Evolutionary conservation across 2,329 filamentous ascomycete genomes (phyloP).

Genomic region (Ploettnerulaceae sp.): DNA sequence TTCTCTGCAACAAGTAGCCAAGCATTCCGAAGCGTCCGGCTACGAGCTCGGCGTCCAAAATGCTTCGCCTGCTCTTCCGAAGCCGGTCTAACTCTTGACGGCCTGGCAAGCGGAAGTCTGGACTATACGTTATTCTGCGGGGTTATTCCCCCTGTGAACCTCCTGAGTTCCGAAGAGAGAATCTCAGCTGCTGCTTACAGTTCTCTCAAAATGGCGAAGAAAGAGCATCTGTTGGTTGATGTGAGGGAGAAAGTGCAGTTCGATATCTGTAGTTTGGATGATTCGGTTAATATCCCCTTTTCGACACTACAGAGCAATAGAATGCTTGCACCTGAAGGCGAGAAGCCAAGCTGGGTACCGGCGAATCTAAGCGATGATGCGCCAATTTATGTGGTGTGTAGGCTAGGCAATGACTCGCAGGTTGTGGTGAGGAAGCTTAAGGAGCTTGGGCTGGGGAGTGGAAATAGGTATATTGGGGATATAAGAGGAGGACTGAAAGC

Average conservation of each 20-base stretch:
- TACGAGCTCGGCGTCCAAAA: slow-evolving; percentile 62
- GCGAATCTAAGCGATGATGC: slow-evolving; percentile 37
- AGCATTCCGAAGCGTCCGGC: slow-evolving; percentile 68
- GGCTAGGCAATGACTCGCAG: slow-evolving; percentile 76
- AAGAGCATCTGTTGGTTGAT: slow-evolving; percentile 63
- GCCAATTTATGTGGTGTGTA: slow-evolving; percentile 67
- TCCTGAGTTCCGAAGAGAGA: slow-evolving; percentile 60
- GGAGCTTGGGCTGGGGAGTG: slow-evolving; percentile 46
- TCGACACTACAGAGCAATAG: slow-evolving; percentile 42
- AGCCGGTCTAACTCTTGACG: slow-evolving; percentile 57
- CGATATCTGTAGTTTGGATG: slow-evolving; percentile 69
- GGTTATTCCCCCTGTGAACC: slow-evolving; percentile 45
- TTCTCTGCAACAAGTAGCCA: slow-evolving; percentile 50
- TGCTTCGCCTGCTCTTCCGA: slow-evolving; percentile 73
- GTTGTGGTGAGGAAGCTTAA: slow-evolving; percentile 61
- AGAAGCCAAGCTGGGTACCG: slow-evolving; percentile 37
- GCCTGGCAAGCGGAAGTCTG: slow-evolving; percentile 58
- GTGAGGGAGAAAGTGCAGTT: slow-evolving; percentile 83
- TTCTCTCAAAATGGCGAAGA: slow-evolving; percentile 19
- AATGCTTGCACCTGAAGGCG: slow-evolving; percentile 8
- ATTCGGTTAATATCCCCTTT: slow-evolving; percentile 71
- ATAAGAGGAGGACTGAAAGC: slow-evolving; percentile 66
- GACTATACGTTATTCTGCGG: slow-evolving; percentile 90
- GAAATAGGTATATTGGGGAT: slow-evolving; percentile 59
- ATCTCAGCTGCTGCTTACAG: slow-evolving; percentile 59